Evolutionary conservation across 768 basidiomycete species (phyloP), one percentile per base, ranked within the genome.

Genomic region (Collybia mongolica): DNA sequence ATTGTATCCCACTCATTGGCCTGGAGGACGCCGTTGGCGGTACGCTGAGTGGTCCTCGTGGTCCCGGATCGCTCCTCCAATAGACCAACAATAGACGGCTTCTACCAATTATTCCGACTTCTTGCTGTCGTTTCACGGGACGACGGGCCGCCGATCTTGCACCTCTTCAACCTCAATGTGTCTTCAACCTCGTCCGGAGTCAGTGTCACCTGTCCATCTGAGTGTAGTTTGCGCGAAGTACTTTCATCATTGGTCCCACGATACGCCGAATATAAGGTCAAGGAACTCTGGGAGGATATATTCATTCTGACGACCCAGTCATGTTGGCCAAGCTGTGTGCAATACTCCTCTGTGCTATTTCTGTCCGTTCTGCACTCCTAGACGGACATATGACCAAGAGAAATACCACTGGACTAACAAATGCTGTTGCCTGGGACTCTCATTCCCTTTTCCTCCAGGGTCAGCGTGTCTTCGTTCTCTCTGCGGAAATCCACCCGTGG

Each of bases 401-500:
- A 48, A 72, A 69, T 24, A 71, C 76, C 2, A 80, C 76, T 6
- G 75, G 76, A 0, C 64, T 79, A 42, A 77, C 75, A 3, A 61
- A 75, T 36, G 65, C 63, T 4, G 79, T 83, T 15, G 76, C 76
- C 2, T 86, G 83, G 83, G 84, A 86, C 59, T 62, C 75, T 40
- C 74, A 80, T 49, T 83, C 82, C 1, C 67, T 85, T 6, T 82
- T 71, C 59, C 77, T 86, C 40, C 68, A 76, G 0, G 81, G 80
- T 5, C 79, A 83, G 54, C 72, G 82, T 6, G 56, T 77, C 19
- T 83, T 83, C 64, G 72, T 84, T 39, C 74, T 81, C 35, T 79
- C 79, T 8, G 84, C 83, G 22, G 84, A 86, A 60, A 68, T 83
- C 47, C 83, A 86, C 57, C 76, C 84, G 14, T 84, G 80, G 75